Conservation (phyloP, 177 flowering plant genomes). For the Viscum album region DNA sequence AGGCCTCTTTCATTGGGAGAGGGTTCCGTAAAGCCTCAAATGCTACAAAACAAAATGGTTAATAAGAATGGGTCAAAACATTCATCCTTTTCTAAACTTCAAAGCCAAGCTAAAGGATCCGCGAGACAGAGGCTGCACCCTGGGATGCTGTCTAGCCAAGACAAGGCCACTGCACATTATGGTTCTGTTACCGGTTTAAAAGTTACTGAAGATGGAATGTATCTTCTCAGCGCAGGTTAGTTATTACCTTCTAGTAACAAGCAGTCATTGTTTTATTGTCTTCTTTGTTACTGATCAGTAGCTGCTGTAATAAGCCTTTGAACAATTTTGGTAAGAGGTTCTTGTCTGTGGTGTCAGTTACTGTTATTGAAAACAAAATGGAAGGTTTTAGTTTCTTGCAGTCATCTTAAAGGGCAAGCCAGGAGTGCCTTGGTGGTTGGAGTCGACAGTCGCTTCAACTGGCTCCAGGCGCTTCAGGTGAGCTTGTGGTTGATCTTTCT, state of each 20-base stretch:
- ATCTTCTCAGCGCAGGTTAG: slow-evolving; percentile 91
- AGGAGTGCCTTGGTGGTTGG: too few relatives aligned
- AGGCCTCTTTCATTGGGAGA: slow-evolving; percentile 33
- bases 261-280: background rate
- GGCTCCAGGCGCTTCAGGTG: too few relatives aligned
- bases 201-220: slow-evolving; percentile 77
- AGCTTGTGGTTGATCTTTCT: too few relatives aligned
- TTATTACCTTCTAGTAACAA: background rate
- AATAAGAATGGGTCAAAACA: slow-evolving; percentile 38
- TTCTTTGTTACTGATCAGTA: too few relatives aligned
- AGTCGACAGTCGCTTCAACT: too few relatives aligned
- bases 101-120: slow-evolving; percentile 35
- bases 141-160: slow-evolving; percentile 69
- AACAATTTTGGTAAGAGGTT: too few relatives aligned
- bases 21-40: slow-evolving; percentile 25
- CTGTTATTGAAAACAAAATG: too few relatives aligned
- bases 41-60: slow-evolving; percentile 32
- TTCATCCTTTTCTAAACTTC: slow-evolving; percentile 21
- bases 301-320: too few relatives aligned
- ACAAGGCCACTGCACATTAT: slow-evolving; percentile 86
- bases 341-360: too few relatives aligned
- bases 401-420: too few relatives aligned
- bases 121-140: slow-evolving; percentile 63
- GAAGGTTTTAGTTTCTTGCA: too few relatives aligned
- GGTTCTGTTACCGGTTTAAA: slow-evolving; percentile 84